Base-by-base conservation (phyloP, 2,329 filamentous ascomycete genomes). In the Xylariaceae sp. region DNA sequence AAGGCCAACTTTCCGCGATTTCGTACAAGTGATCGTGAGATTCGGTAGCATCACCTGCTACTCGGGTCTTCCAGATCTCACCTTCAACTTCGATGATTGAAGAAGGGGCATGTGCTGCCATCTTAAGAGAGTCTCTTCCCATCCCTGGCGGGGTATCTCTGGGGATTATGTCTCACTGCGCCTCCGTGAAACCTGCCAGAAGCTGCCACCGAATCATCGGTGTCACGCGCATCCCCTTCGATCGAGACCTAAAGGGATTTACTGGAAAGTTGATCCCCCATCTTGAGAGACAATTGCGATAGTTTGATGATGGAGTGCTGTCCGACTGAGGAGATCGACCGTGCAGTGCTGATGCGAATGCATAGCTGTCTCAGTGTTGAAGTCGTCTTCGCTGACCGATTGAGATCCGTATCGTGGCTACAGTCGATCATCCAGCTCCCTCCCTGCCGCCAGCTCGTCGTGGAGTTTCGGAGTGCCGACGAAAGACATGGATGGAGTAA, bases 81-180 rank as follows among this genome's bases (percentile, higher is more conserved):
- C 5, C 37, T 41, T 41, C 37, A 41, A 41, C 37, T 9, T 41
- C 37, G 8, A 41, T 41, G 37, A 45, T 17, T 1, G 3, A 45
- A 6, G 9, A 3, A 13, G 37, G 37, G 9, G 37, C 37, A 13
- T 7, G 7, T 13, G 37, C 37, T 41, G 37, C 1, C 8, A 9
- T 5, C 37, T 10, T 4, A 41, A 41, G 37, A 41, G 11, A 13
- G 37, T 13, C 4, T 13, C 13, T n/a, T 45, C 39, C 53, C 53
- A n/a, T 49, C 44, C 34, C 30, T 50, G 44, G 58, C 61, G 18
- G 44, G 45, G 37, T 9, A 17, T 15, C 44, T 49, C 60, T 56
- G 59, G 51, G 45, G 49, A 50, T 61, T 62, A 62, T 49, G 23
- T 53, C 54, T 60, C 37, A 18, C 30, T 58, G 53, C 39, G 49